Base-by-base conservation (phyloP, 75 land plant species). In the Chamaecyparis obtusa region DNA sequence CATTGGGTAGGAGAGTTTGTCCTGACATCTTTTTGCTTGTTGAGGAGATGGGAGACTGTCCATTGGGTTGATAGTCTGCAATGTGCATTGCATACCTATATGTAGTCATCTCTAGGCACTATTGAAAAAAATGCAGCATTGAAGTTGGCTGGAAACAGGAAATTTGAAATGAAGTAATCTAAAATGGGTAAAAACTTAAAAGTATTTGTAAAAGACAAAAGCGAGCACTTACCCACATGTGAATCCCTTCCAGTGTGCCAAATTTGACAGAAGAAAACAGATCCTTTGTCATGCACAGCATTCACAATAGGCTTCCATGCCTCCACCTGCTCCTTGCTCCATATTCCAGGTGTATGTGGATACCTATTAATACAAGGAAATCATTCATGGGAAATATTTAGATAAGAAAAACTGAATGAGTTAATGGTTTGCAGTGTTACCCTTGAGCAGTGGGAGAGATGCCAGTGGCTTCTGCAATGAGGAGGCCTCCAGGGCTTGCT, bases 241-340 rank as follows among this genome's bases (percentile, higher is more conserved):
- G 93, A 92, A 54, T 82, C 88, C 44, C 94, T 90, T 46, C 94
- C 93, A 49, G 87, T 83, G 33, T 93, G 93, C 94, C 94, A 93
- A 39, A 93, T 83, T 49, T 92, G 93, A 60, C 86, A 86, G 72
- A 92, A 92, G 89, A 92, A 91, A 54, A 92, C 72, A 51, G 86
- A 92, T 6, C 90, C 90, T 51, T 92, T 91, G 36, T 92, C 90
- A 49, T 92, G 91, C 39, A 91, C 94, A 9, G 91, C 94, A 35
- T 92, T 83, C 30, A 91, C 93, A 87, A 92, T 90, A 16, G 94
- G 88, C 57, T 89, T 92, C 94, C 94, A 92, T 48, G 93, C 94
- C 76, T 91, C 93, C 48, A 88, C 89, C 46, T 92, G 94, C 87
- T 92, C 93, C 19, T 88, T 21, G 24, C 64, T 33, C 78, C 78